A percentile compares a stretch with the other conserved stretches of the same genome.
Evolutionary conservation across 129 eudicot species (phyloP).

Genomic region (Deinandra increscens): DNA sequence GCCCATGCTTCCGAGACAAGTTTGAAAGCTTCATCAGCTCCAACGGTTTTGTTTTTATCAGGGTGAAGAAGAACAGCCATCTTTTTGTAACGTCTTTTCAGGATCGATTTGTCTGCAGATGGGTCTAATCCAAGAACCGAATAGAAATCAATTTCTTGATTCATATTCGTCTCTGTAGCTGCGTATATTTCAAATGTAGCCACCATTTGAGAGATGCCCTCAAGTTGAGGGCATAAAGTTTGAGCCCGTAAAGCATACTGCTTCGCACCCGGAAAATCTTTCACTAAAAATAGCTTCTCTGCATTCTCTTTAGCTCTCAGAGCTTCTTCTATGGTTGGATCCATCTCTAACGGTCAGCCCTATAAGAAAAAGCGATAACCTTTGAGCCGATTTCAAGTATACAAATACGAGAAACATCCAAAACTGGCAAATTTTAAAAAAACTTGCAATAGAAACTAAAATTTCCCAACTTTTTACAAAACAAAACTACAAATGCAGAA

Average conservation of each 20-base stretch:
- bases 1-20: constrained; percentile 92
- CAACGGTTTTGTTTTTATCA: constrained; percentile 84
- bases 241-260: constrained; percentile 81
- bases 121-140: constrained; percentile 78
- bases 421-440: neutral
- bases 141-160: constrained; percentile 76
- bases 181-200: constrained; percentile 78
- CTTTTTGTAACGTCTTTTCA: constrained; percentile 80
- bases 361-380: constrained; percentile 28
- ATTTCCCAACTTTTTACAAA: neutral
- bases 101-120: constrained; percentile 50
- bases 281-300: constrained; percentile 67
- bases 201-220: constrained; percentile 89
- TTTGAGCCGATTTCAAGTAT: neutral
- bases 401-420: neutral
- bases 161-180: constrained; percentile 49
- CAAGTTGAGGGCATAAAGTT: constrained; percentile 67
- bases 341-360: constrained; percentile 49
- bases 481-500: neutral
- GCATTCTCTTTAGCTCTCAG: constrained; percentile 71
- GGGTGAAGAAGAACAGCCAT: constrained; percentile 92
- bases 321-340: constrained; percentile 75
- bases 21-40: constrained; percentile 92
- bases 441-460: neutral
- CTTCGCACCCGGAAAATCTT: constrained; percentile 66